phyloP scores from a whole-genome alignment of 305 asterid genomes.

The Solanum hybrid region DNA sequence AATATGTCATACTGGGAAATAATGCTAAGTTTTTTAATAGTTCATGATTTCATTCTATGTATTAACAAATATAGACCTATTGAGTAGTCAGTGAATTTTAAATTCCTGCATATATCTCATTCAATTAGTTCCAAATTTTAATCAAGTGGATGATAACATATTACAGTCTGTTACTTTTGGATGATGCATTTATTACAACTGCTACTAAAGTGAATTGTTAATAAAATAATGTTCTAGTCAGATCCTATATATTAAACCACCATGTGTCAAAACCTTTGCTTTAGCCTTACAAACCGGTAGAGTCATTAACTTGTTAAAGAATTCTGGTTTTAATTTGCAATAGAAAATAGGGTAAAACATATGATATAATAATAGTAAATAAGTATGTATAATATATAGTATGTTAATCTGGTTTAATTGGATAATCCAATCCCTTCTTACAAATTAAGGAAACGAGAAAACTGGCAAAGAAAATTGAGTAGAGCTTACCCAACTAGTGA shows the following conservation, averaged over 20 bases:
- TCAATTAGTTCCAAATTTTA: neutral
- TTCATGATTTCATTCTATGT: neutral
- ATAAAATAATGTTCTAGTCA: neutral
- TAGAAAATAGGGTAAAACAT: neutral
- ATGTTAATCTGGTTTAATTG: neutral
- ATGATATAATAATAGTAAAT: neutral
- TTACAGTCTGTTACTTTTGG: neutral
- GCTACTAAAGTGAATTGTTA: neutral
- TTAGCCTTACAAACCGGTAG: constrained; percentile 1
- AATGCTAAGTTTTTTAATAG: neutral
- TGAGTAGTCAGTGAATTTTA: neutral
- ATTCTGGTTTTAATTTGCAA: neutral
- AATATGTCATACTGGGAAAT: neutral
- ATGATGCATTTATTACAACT: neutral
- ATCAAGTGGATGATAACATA: neutral
- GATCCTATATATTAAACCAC: neutral
- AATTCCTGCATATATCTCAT: neutral
- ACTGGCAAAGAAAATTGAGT: neutral
- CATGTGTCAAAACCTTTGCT: constrained; percentile 1
- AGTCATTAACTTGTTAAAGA: neutral
- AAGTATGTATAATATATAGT: neutral
- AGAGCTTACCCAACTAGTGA: neutral
- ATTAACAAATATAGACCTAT: neutral
- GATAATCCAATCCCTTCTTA: neutral
- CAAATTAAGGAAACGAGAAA: neutral